Evolutionary conservation across 1,284 basidiomycete species (phyloP).

Genomic region (Neotropicomus parvogracilis): DNA sequence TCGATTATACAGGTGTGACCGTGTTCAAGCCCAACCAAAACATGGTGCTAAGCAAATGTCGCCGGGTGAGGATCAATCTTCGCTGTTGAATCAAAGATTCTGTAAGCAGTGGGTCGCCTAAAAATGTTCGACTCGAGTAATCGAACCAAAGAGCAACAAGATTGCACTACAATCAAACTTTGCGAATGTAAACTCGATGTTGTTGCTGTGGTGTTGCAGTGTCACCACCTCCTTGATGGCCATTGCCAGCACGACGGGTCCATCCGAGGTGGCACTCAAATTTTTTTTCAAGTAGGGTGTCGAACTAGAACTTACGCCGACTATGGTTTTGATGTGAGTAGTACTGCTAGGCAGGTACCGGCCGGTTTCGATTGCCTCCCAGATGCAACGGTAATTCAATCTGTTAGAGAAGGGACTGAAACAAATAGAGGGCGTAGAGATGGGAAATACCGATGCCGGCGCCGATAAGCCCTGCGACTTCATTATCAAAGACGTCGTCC

Average conservation of each 20-base stretch:
- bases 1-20: not conserved
- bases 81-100: no score
- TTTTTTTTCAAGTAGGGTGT: not conserved
- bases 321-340: conserved; percentile 74
- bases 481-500: conserved; percentile 82
- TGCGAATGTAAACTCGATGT: conserved; percentile 74
- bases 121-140: conserved; percentile 49
- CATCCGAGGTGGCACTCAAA: conserved; percentile 50
- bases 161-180: conserved; percentile 40
- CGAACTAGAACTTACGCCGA: conserved; percentile 55
- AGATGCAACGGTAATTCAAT: conserved; percentile 75
- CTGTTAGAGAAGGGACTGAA: conserved; percentile 80
- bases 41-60: not conserved
- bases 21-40: not conserved
- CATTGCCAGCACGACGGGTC: conserved; percentile 69
- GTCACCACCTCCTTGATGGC: conserved; percentile 72
- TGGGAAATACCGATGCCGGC: conserved; percentile 77
- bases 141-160: conserved; percentile 3
- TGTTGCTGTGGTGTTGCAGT: conserved; percentile 47
- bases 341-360: conserved; percentile 75
- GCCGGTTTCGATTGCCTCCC: conserved; percentile 71
- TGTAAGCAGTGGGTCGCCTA: conserved; percentile 27
- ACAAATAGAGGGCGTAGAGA: not conserved
- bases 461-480: conserved; percentile 83
- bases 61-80: no score